Base-by-base conservation (phyloP, 2,329 filamentous ascomycete species). In the Immersiporthe knoxdaviesiana region DNA sequence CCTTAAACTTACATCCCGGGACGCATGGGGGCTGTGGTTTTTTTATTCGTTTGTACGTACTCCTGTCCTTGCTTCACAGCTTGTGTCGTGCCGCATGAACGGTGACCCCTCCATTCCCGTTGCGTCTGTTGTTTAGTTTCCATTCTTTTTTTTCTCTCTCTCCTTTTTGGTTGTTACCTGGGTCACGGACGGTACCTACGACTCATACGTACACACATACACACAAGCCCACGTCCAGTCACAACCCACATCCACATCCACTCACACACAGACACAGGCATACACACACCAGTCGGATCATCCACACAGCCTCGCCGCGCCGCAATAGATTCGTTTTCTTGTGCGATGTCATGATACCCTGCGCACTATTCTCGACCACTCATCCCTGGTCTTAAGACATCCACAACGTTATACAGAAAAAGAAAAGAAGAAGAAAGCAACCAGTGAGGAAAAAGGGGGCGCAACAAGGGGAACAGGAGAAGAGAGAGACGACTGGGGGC, bases 101-200 rank as follows among this genome's bases (percentile, higher is more conserved):
- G 18, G 16, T 37, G 10, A 11, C 56, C 16, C 56, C 54, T 59
- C 56, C 30, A 12, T n/a, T n/a, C 56, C 37, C 32, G 18, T 59
- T 37, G 18, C 56, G 21, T 59, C 32, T 59, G 11, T 14, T 37
- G 10, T n/a, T n/a, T 47, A 47, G 8, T 21, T 47, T 44, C 6
- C 18, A 18, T 18, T 14, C 0, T 18, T 18, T 44, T 18, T 44
- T 44, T 21, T 21, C 41, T n/a, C 21, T 8, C 18, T 21, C 21
- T 47, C 14, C 39, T 18, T 16, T 44, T 44, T n/a, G 10, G 18
- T n/a, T n/a, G 11, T n/a, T 37, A 37, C 56, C 18, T 58, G 54
- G 54, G 14, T 67, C 59, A 54, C 58, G 64, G 68, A 56, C 39
- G 21, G 59, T 63, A 69, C 64, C 5, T 56, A 32, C 54, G 47